These are phyloP conservation scores for Backusella psychrophila DNA, from an alignment of 192 early-diverging fungal genomes.

Conservation along the genomic window DNA sequence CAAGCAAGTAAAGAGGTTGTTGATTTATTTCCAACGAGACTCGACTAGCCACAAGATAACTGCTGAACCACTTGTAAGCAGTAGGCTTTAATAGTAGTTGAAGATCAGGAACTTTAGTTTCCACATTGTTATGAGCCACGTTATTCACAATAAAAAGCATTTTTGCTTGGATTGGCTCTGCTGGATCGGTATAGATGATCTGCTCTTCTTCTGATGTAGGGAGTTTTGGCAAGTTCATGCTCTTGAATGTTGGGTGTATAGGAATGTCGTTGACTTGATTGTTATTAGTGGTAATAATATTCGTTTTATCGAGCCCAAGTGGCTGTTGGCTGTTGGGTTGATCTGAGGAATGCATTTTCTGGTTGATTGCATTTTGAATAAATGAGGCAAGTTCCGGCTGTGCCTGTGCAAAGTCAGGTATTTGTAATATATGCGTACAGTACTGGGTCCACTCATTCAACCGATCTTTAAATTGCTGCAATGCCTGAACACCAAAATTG, in stretches of 20 bases:
- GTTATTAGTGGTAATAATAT: not conserved
- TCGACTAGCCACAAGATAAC: slow-evolving; percentile 92
- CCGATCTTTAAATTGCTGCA: slow-evolving; percentile 77
- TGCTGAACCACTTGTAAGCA: slow-evolving; percentile 86
- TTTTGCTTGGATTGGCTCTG: slow-evolving; percentile 79
- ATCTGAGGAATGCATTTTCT: slow-evolving; percentile 8
- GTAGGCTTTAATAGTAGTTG: slow-evolving; percentile 62
- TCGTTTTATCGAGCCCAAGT: not conserved
- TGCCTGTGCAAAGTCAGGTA: slow-evolving; percentile 72
- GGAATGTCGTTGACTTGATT: not conserved
- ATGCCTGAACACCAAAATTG: slow-evolving; percentile 84
- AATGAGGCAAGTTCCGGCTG: slow-evolving; percentile 69
- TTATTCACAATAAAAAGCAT: slow-evolving; percentile 98
- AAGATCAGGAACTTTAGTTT: slow-evolving; percentile 74
- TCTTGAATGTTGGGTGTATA: slow-evolving; percentile 7
- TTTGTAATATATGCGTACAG: slow-evolving; percentile 79
- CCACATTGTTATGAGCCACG: slow-evolving; percentile 82
- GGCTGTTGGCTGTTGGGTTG: slow-evolving; percentile 12
- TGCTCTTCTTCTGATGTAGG: not conserved
- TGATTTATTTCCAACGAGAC: slow-evolving; percentile 96
- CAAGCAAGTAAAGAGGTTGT: slow-evolving; percentile 84
- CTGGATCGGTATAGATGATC: slow-evolving; percentile 45
- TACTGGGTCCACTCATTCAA: slow-evolving; percentile 91
- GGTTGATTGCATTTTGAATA: slow-evolving; percentile 39
- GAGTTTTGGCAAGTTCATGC: slow-evolving; percentile 12